Percentiles rank a stretch among this genome's conserved stretches.
These are phyloP conservation scores for Aegilops sharonensis DNA, from an alignment of 176 grass and related monocot genomes.

Conservation along the genomic window DNA sequence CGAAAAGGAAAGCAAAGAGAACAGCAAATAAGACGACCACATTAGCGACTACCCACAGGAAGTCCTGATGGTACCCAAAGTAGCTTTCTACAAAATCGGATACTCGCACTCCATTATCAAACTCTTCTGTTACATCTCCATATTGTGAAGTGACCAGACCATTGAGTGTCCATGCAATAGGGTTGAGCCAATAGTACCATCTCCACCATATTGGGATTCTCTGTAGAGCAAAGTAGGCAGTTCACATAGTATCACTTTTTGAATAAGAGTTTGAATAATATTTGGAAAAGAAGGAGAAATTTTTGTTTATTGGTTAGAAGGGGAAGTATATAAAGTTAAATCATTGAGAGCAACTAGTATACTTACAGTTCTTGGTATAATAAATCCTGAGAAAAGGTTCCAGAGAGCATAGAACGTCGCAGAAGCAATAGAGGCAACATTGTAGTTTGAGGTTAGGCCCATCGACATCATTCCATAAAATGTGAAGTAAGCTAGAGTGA, in stretches of 20 bases:
- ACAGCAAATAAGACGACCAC: conserved; percentile 39
- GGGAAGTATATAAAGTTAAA: not conserved
- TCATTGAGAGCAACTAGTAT: not conserved
- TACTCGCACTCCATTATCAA: conserved; percentile 1
- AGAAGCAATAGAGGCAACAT: conserved; percentile 53
- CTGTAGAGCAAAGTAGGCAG: conserved; percentile 16
- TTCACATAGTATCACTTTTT: not conserved
- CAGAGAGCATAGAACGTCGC: conserved; percentile 52
- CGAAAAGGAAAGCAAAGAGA: conserved; percentile 68
- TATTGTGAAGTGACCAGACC: conserved; percentile 69
- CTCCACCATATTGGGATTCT: conserved; percentile 80
- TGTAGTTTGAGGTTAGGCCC: conserved; percentile 69
- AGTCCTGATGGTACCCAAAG: conserved; percentile 53
- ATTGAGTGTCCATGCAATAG: conserved; percentile 69
- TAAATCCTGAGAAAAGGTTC: conserved; percentile 82
- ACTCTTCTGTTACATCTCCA: conserved; percentile 38
- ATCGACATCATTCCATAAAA: conserved; percentile 88
- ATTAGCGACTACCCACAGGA: conserved; percentile 48
- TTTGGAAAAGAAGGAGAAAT: not conserved
- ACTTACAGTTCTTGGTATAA: conserved; percentile 73
- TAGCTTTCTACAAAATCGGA: conserved; percentile 50
- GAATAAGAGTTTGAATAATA: not conserved
- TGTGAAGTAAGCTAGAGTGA: conserved; percentile 80
- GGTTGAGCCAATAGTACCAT: conserved; percentile 75
- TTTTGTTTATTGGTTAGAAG: not conserved